Evolutionary conservation across 257 asterid genomes (phyloP).

Genomic region (Solanum verrucosum): DNA sequence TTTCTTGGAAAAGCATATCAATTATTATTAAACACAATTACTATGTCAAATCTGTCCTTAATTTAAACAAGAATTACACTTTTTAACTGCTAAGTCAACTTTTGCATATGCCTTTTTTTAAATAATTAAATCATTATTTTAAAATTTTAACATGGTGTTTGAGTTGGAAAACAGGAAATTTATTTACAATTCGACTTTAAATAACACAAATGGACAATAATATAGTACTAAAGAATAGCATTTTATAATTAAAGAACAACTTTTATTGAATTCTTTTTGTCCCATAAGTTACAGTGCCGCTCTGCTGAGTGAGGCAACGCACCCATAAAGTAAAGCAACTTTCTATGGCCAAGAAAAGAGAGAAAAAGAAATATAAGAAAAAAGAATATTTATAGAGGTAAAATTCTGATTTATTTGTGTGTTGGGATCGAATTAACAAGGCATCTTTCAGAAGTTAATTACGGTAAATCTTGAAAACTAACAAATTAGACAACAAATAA

Average conservation of each 20-base stretch:
- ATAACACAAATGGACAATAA: background rate
- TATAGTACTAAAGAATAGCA: background rate
- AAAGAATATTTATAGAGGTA: background rate
- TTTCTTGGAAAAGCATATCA: background rate
- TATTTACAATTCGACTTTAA: background rate
- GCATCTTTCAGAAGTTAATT: background rate
- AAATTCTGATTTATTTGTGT: background rate
- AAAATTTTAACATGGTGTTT: background rate
- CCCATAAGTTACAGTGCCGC: background rate
- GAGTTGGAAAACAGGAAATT: background rate
- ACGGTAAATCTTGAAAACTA: background rate
- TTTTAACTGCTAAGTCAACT: background rate
- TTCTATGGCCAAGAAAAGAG: background rate
- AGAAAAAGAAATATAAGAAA: background rate
- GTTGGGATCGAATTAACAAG: background rate
- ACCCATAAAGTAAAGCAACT: background rate
- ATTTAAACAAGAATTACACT: background rate
- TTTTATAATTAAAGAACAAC: background rate
- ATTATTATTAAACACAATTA: background rate
- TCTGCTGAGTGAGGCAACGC: background rate
- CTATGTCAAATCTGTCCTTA: background rate
- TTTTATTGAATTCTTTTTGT: background rate
- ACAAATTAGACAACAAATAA: background rate
- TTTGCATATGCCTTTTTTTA: background rate
- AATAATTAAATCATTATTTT: background rate